Percentiles rank a stretch among this genome's conserved stretches.
These are phyloP conservation scores for Boletus huronensis DNA, from an alignment of 768 basidiomycete genomes.

Conservation along the genomic window DNA sequence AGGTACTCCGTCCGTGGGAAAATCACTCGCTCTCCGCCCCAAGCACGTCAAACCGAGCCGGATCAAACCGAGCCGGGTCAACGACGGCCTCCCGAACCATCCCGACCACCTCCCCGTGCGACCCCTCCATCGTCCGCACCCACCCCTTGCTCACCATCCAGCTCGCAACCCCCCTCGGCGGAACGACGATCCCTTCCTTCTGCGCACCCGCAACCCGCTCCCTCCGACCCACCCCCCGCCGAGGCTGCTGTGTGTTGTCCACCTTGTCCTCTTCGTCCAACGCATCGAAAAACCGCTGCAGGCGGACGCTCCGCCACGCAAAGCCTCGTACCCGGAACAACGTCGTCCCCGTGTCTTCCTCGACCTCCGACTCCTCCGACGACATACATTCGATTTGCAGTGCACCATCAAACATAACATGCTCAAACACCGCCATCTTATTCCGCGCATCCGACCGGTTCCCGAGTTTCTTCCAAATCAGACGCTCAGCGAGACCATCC, in stretches of 20 bases:
- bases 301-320: conserved; percentile 64
- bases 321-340: conserved; percentile 55
- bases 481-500: neutral
- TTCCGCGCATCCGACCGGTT: conserved; percentile 60
- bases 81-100: conserved; percentile 42
- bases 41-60: conserved; percentile 47
- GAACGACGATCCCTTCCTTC: conserved; percentile 56
- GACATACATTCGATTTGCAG: conserved; percentile 77
- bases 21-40: conserved; percentile 52
- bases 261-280: conserved; percentile 56
- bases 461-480: conserved; percentile 55
- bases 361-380: conserved; percentile 69
- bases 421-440: conserved; percentile 50
- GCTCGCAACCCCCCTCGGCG: conserved; percentile 58
- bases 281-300: conserved; percentile 55
- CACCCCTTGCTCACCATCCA: conserved; percentile 80
- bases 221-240: conserved; percentile 55
- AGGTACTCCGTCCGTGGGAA: conserved; percentile 10
- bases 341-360: conserved; percentile 35
- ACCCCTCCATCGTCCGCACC: conserved; percentile 41
- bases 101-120: conserved; percentile 47
- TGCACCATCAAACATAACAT: conserved; percentile 66
- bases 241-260: conserved; percentile 46
- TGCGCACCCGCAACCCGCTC: conserved; percentile 50
- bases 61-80: conserved; percentile 45